Conservation (phyloP, 2,329 filamentous ascomycete species). For the Colletotrichum somersetense region DNA sequence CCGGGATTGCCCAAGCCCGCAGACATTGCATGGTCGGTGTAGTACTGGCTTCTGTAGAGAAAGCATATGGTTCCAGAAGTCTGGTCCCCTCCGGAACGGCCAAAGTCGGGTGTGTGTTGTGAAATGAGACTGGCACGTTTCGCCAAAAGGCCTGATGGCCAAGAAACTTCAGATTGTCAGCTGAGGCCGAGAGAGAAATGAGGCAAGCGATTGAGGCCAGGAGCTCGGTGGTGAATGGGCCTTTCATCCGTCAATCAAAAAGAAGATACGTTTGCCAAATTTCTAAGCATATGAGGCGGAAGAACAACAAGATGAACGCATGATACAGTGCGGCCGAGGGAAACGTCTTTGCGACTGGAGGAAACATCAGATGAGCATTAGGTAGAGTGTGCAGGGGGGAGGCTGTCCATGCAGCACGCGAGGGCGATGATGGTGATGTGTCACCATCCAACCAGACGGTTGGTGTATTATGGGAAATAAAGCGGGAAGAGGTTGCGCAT, state of each 20-base stretch:
- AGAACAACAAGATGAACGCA: conserved; percentile 12
- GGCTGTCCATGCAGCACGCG: not conserved
- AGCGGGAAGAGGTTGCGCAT: conserved; percentile 17
- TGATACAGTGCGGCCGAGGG: conserved; percentile 29
- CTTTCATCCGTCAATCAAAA: conserved; percentile 35
- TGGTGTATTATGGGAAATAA: conserved; percentile 6
- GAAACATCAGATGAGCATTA: conserved; percentile 2
- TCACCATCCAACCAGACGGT: conserved; percentile 16
- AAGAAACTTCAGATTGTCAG: conserved; percentile 1
- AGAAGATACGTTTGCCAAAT: not conserved
- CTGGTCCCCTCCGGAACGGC: conserved; percentile 2
- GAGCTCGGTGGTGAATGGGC: not conserved
- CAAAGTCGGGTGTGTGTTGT: not conserved
- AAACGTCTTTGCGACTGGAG: not conserved
- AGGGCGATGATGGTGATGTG: conserved; percentile 23
- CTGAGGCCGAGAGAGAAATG: not conserved
- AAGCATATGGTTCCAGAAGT: conserved; percentile 6
- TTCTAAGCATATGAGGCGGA: not conserved
- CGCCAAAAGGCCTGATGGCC: not conserved
- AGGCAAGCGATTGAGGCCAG: not conserved
- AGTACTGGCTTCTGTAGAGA: conserved; percentile 8
- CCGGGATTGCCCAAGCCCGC: conserved; percentile 27
- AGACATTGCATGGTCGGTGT: conserved; percentile 25
- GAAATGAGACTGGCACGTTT: not conserved
- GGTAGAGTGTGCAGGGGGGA: conserved; percentile 19